phyloP scores from a whole-genome alignment of 1,284 basidiomycete genomes.

The Termitomyces sp. region DNA sequence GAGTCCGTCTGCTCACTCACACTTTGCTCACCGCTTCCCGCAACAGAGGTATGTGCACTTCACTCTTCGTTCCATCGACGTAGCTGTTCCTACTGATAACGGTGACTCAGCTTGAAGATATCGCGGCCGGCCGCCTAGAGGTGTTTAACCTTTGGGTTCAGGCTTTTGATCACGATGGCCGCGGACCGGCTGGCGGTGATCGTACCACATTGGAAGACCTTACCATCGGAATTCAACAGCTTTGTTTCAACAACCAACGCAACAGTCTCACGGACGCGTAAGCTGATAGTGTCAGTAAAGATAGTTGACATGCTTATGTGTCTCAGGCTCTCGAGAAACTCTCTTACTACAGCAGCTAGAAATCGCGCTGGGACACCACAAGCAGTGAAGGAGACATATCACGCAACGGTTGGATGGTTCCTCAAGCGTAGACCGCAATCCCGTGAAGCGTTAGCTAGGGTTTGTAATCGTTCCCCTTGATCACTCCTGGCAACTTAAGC shows the following conservation, averaged over 20 bases:
- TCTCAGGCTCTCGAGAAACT: conserved; percentile 22
- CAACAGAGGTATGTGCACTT: conserved; percentile 27
- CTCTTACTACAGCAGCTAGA: conserved; percentile 20
- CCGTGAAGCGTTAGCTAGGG: conserved; percentile 22
- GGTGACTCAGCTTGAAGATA: conserved; percentile 27
- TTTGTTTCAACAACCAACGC: conserved; percentile 30
- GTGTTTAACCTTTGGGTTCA: conserved; percentile 31
- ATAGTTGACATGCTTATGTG: background rate
- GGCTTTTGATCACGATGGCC: conserved; percentile 18
- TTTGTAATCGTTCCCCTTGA: conserved; percentile 4
- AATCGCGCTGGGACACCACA: conserved; percentile 25
- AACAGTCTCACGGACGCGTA: conserved; percentile 28
- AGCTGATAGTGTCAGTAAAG: conserved; percentile 10
- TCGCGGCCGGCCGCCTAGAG: conserved; percentile 29
- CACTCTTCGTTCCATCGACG: background rate
- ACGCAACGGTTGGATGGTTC: conserved; percentile 30
- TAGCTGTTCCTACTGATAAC: background rate
- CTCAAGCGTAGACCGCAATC: conserved; percentile 26
- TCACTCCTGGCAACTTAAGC: no score
- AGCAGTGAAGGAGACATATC: conserved; percentile 25
- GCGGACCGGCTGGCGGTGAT: conserved; percentile 10
- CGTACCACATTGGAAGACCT: conserved; percentile 24
- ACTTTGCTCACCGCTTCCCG: conserved; percentile 32
- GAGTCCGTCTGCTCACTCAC: conserved; percentile 31
- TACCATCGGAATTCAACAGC: conserved; percentile 28